These are phyloP conservation scores for Phascolomyces articulosus DNA, from an alignment of 371 early-diverging fungal genomes.

Conservation along the genomic window DNA sequence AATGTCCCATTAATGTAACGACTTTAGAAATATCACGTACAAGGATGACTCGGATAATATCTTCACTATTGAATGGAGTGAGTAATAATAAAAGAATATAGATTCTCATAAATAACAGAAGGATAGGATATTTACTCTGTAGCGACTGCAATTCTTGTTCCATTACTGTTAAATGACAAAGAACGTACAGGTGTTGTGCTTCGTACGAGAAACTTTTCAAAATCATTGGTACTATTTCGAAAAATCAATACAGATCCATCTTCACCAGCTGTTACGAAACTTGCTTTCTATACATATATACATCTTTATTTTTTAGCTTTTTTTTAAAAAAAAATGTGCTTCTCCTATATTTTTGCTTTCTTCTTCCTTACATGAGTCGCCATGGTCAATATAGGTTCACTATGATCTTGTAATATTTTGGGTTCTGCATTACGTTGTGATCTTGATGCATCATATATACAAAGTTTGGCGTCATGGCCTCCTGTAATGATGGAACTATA, in stretches of 20 bases:
- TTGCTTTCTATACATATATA: constrained; percentile 21
- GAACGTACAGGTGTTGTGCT: constrained; percentile 39
- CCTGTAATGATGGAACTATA: constrained; percentile 18
- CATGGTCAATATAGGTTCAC: constrained; percentile 12
- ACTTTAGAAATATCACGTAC: constrained; percentile 35
- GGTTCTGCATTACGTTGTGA: neutral
- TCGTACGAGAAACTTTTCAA: constrained; percentile 36
- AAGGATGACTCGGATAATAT: constrained; percentile 37
- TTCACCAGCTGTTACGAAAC: constrained; percentile 35
- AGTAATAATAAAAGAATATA: too few species aligned
- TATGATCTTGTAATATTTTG: constrained; percentile 7
- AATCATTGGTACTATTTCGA: constrained; percentile 23
- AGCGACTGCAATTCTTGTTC: constrained; percentile 43
- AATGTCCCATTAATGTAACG: constrained; percentile 46
- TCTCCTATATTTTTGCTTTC: too few species aligned
- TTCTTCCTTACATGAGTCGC: constrained; percentile 11
- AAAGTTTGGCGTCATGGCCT: constrained; percentile 16
- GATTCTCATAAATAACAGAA: too few species aligned
- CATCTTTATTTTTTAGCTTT: too few species aligned
- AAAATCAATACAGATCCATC: constrained; percentile 39
- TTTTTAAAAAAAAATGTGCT: too few species aligned
- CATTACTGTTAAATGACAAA: constrained; percentile 31
- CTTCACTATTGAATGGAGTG: constrained; percentile 45
- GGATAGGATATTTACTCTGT: too few species aligned
- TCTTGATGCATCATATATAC: constrained; percentile 7